Evolutionary conservation across 768 basidiomycete species (phyloP), one percentile per base, ranked within the genome.

Genomic region (Pleurotus salmoneostramineus): DNA sequence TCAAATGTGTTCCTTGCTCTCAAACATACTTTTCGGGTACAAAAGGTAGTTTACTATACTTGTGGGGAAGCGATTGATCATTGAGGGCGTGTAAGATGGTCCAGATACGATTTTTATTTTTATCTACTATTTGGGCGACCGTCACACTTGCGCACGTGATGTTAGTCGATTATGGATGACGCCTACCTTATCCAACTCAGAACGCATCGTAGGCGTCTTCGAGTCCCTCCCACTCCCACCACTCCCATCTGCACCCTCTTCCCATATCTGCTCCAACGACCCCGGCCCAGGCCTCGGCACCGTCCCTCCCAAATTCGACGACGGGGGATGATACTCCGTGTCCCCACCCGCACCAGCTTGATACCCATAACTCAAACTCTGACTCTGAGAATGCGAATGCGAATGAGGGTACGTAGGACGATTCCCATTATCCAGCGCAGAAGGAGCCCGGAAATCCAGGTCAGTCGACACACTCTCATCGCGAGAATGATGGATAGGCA

Each of bases 401-500:
- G 21, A 27, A 3, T 27, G 21, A 1, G 21, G 21, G 21, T 27
- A 27, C 3, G 21, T 27, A 27, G 21, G 21, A 27, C 21, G 21
- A 3, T 27, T 27, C 21, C n/a, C 37, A 3, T 8, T 40, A 40
- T 40, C 47, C 56, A 45, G 50, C n/a, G 58, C 59, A 60, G 56
- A 57, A 57, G 35, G 37, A 11, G 34, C 51, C 31, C 45, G 31
- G 58, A 21, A 46, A 40, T 14, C 57, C 35, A 36, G 57, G 11
- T 57, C 58, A 47, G 34, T 72, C 70, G 5, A 59, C 21, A 46
- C 56, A 58, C 46, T 37, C 43, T 51, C 35, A 54, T 50, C 36
- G 48, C 47, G 59, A 15, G 58, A 59, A 42, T 64, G 63, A 55
- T 63, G 51, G 62, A 61, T 66, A 3, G 83, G 84, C 6, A 87